Percentiles rank a stretch among this genome's conserved stretches.
Conservation (phyloP, 2,329 filamentous ascomycete species). For the Alternaria triticimaculans region DNA sequence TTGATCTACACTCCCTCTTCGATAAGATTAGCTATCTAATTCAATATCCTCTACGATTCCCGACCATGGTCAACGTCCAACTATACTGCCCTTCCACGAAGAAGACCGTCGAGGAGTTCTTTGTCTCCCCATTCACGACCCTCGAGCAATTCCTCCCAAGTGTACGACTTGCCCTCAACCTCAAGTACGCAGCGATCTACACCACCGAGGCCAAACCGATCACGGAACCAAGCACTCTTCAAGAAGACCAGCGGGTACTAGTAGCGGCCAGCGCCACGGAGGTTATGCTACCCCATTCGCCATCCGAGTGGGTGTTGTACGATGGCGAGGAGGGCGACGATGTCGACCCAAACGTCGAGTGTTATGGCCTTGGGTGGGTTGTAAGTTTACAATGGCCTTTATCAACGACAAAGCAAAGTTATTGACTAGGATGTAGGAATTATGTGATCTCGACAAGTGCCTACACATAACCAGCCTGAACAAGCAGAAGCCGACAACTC, state of each 20-base stretch:
- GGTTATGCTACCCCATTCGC: constrained; percentile 16
- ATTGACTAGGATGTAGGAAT: not conserved
- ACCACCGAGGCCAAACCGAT: constrained; percentile 15
- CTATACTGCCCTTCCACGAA: constrained; percentile 15
- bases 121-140: constrained; percentile 14
- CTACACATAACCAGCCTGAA: constrained; percentile 12
- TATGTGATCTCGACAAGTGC: constrained; percentile 17
- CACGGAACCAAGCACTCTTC: constrained; percentile 9
- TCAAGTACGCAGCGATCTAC: constrained; percentile 16
- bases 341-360: constrained; percentile 4
- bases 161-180: constrained; percentile 13
- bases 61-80: constrained; percentile 8
- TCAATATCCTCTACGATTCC: not conserved
- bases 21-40: not conserved
- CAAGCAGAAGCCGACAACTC: constrained; percentile 1
- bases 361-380: constrained; percentile 8
- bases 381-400: not conserved
- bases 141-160: constrained; percentile 19
- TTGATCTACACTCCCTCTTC: not conserved
- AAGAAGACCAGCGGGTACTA: constrained; percentile 16
- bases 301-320: constrained; percentile 6
- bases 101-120: constrained; percentile 8
- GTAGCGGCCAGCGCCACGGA: constrained; percentile 7
- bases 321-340: constrained; percentile 16
- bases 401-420: rapidly evolving